Base-by-base conservation (phyloP, 1,284 basidiomycete species). In the Grifola frondosa region DNA sequence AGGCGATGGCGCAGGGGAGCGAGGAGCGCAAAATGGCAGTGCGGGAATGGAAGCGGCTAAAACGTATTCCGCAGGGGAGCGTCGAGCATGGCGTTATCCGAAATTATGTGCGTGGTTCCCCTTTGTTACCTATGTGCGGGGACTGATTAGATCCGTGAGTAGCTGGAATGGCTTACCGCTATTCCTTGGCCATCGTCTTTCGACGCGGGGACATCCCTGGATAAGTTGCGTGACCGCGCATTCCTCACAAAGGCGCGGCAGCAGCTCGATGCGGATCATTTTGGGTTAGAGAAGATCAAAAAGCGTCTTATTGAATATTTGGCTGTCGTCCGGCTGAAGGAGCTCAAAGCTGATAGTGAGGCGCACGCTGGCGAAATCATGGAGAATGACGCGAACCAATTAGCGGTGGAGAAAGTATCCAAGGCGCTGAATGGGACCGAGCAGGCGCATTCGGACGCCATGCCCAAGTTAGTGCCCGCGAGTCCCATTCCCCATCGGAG, bases 271-370 rank as follows among this genome's bases (percentile, higher is more conserved):
- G 75, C 82, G 30, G 92, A 95, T 50, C 91, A 95, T 64, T 95
- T 84, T 54, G 92, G 92, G 2, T 72, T 95, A 9, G 89, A 91
- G 54, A 91, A 91, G 64, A 83, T 95, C 64, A 95, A 96, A 75
- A 88, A 90, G 51, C 78, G 92, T 8, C 72, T 96, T 10, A 86
- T 94, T 42, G 92, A 96, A 60, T 95, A 92, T 61, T 75, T 96
- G 17, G 92, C 91, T 0, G 86, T 96, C 20, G 86, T 94, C 34
- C 77, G 91, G 52, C 70, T 96, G 34, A 82, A 81, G 50, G 82
- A 89, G 50, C 71, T 86, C 35, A 56, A 62, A 30, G 52, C 57
- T 1, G 74, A 74, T 44, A 65, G 60, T 34, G 70, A 74, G 44
- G 59, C 57, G 13, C 50, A 61, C 23, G 44, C 44, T 17, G 16